Percentiles rank a stretch among this genome's conserved stretches.
These are phyloP conservation scores for Neoboletus magnificus DNA, from an alignment of 768 basidiomycete genomes.

Conservation along the genomic window DNA sequence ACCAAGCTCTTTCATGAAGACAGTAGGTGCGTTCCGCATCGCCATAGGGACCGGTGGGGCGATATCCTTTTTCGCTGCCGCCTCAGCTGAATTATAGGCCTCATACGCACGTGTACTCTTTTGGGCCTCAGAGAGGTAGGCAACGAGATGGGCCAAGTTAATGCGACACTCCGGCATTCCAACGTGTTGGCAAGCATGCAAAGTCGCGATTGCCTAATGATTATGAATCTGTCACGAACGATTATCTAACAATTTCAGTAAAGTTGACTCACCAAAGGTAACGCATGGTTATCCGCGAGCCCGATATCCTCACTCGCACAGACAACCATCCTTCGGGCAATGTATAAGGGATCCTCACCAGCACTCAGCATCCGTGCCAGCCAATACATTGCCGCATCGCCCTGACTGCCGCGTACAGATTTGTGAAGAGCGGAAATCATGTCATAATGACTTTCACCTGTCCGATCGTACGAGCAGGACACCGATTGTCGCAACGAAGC, in stretches of 20 bases:
- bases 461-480: slow-evolving; percentile 67
- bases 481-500: slow-evolving; percentile 58
- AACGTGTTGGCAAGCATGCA: slow-evolving; percentile 63
- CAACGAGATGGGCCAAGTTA: slow-evolving; percentile 72
- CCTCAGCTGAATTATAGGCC: slow-evolving; percentile 70
- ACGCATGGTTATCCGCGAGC: slow-evolving; percentile 70
- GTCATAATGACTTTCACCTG: slow-evolving; percentile 74
- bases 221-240: background rate
- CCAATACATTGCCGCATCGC: slow-evolving; percentile 83
- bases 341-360: slow-evolving; percentile 78
- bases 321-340: slow-evolving; percentile 71
- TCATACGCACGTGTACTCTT: slow-evolving; percentile 80
- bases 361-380: slow-evolving; percentile 77
- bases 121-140: slow-evolving; percentile 77
- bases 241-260: slow-evolving; percentile 6
- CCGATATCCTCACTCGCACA: slow-evolving; percentile 88
- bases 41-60: slow-evolving; percentile 63
- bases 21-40: slow-evolving; percentile 76
- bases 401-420: slow-evolving; percentile 72
- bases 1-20: slow-evolving; percentile 63
- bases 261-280: slow-evolving; percentile 55
- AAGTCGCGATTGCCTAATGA: slow-evolving; percentile 53
- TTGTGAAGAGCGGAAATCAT: slow-evolving; percentile 87
- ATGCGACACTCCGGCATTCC: slow-evolving; percentile 86
- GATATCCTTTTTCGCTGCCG: slow-evolving; percentile 50